phyloP scores from a whole-genome alignment of 257 asterid species.

The Ilex aquifolium region DNA sequence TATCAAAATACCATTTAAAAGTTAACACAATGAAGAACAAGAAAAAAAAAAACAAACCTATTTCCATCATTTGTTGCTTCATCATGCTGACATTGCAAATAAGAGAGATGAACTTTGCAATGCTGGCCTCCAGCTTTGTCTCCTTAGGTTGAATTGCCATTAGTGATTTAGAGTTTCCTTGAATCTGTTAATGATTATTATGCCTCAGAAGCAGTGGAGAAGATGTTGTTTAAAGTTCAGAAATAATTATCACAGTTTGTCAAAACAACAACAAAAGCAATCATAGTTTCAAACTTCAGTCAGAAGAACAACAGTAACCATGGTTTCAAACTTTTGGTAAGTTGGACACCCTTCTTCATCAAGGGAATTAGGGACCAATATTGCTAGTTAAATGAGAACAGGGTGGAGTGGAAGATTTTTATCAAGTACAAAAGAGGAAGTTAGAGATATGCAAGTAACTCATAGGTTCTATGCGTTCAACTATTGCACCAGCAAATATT shows the following conservation, averaged over 20 bases:
- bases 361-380: background rate
- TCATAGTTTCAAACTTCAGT: too few species aligned
- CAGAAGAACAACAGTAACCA: too few species aligned
- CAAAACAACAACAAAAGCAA: too few species aligned
- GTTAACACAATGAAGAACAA: conserved; percentile 4
- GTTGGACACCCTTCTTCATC: background rate
- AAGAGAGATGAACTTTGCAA: conserved; percentile 85
- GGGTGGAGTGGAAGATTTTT: background rate
- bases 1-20: background rate
- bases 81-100: conserved; percentile 88
- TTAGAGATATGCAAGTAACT: background rate
- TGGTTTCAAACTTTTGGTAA: background rate
- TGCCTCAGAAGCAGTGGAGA: conserved; percentile 5
- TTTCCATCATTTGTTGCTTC: conserved; percentile 96
- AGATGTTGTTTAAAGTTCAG: background rate
- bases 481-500: conserved; percentile 2
- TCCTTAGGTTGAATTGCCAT: conserved; percentile 44
- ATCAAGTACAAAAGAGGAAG: conserved; percentile 12
- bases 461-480: background rate
- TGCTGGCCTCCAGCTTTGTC: conserved; percentile 65
- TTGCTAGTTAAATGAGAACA: background rate
- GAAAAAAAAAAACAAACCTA: conserved; percentile 42
- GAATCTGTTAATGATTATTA: conserved; percentile 34
- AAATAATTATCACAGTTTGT: background rate
- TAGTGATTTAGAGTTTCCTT: conserved; percentile 22